Conservation (phyloP, 2,329 filamentous ascomycete species). For the Alternaria solani region DNA sequence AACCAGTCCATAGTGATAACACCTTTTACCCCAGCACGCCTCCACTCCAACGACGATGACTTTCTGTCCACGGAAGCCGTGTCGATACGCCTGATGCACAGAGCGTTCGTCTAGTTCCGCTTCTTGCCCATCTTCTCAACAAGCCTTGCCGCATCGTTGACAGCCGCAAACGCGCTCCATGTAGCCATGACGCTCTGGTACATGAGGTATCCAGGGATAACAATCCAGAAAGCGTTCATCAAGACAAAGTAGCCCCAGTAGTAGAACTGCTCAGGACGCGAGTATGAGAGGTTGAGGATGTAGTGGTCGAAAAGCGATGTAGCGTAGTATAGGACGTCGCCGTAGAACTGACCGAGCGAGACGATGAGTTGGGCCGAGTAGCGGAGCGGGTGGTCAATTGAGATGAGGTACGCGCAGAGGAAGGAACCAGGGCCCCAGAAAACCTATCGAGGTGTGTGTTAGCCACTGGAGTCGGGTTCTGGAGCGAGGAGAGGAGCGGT, state of each 20-base stretch:
- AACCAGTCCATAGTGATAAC: background rate
- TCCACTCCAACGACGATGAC: background rate
- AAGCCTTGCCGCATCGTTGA: conserved; percentile 47
- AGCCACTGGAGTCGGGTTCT: background rate
- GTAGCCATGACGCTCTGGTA: conserved; percentile 45
- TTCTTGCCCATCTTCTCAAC: conserved; percentile 42
- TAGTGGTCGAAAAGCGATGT: conserved; percentile 69
- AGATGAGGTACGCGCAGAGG: conserved; percentile 63
- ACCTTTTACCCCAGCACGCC: background rate
- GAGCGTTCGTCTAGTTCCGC: conserved; percentile 33
- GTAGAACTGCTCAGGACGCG: conserved; percentile 68
- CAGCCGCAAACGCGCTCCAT: conserved; percentile 45
- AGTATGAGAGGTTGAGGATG: conserved; percentile 62
- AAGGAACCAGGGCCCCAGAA: conserved; percentile 70
- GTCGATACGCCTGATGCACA: background rate
- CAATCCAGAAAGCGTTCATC: conserved; percentile 73
- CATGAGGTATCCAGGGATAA: conserved; percentile 60
- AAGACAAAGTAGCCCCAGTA: conserved; percentile 72
- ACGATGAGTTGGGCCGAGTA: conserved; percentile 68
- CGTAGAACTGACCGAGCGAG: conserved; percentile 70
- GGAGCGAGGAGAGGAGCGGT: background rate
- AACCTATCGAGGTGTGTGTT: conserved; percentile 51
- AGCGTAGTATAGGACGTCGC: conserved; percentile 70
- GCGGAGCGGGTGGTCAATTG: conserved; percentile 63
- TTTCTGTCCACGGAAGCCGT: background rate